Conservation (phyloP, 441 rosid species). For the Omphalea diandra region DNA sequence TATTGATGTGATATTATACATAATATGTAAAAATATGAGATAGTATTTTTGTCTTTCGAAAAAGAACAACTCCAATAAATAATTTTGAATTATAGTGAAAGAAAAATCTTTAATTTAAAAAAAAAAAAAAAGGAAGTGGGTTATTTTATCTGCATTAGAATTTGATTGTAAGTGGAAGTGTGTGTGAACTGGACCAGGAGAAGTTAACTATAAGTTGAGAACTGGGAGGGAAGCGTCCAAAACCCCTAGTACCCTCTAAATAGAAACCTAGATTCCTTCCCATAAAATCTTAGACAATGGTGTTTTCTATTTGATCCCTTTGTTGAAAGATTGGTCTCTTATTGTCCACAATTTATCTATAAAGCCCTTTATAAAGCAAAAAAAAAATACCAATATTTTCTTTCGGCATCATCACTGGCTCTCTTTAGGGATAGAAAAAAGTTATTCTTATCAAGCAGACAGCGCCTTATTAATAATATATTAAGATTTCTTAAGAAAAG, state of each 20-base stretch:
- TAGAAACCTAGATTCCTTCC: slow-evolving; percentile 31
- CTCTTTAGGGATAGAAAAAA: slow-evolving; percentile 27
- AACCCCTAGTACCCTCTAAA: slow-evolving; percentile 5
- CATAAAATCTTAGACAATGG: background rate
- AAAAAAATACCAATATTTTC: slow-evolving; percentile 36
- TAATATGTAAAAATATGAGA: no score
- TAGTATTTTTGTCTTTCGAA: no score
- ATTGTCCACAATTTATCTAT: slow-evolving; percentile 20
- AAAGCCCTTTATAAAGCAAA: slow-evolving; percentile 32
- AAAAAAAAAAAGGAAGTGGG: no score
- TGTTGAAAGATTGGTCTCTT: slow-evolving; percentile 20
- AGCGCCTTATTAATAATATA: slow-evolving; percentile 24
- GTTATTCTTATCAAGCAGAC: slow-evolving; percentile 24
- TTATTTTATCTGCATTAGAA: background rate
- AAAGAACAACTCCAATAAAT: no score
- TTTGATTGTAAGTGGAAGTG: background rate
- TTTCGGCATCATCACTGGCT: slow-evolving; percentile 25
- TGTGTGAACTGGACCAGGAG: background rate
- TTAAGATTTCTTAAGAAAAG: slow-evolving; percentile 28
- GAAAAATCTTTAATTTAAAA: no score
- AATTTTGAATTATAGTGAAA: no score
- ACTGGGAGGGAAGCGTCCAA: slow-evolving; percentile 5
- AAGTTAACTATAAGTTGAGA: slow-evolving; percentile 1
- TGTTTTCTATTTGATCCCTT: slow-evolving; percentile 2
- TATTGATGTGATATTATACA: no score